Conservation (phyloP, 2,329 filamentous ascomycete genomes). For the Microcyclospora tardicrescens region DNA sequence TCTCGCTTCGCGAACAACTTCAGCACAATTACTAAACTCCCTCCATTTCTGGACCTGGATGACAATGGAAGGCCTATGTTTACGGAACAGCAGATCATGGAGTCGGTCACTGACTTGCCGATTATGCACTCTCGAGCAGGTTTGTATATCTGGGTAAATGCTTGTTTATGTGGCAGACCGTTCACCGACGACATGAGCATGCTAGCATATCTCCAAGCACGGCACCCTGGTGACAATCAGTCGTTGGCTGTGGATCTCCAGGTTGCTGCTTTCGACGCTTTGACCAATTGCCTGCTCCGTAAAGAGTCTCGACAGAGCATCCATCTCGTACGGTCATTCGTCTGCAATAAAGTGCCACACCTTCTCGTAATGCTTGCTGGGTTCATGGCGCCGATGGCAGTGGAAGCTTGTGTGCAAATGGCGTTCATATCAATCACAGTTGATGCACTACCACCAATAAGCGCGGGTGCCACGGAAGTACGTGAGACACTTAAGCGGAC, state of each 20-base stretch:
- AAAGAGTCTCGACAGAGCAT: slow-evolving; percentile 47
- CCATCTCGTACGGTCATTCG: slow-evolving; percentile 69
- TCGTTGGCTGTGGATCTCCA: slow-evolving; percentile 70
- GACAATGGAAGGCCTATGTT: slow-evolving; percentile 45
- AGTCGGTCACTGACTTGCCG: slow-evolving; percentile 44
- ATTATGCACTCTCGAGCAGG: slow-evolving; percentile 65
- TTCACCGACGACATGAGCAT: slow-evolving; percentile 69
- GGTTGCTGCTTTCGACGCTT: slow-evolving; percentile 74
- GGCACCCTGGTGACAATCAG: slow-evolving; percentile 75
- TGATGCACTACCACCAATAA: slow-evolving; percentile 51
- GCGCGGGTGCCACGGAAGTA: slow-evolving; percentile 42
- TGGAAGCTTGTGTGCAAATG: slow-evolving; percentile 53
- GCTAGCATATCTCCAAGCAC: slow-evolving; percentile 67
- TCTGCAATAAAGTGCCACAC: slow-evolving; percentile 60
- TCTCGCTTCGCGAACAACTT: slow-evolving; percentile 19
- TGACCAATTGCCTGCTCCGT: slow-evolving; percentile 75
- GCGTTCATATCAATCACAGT: slow-evolving; percentile 54
- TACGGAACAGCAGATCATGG: slow-evolving; percentile 48
- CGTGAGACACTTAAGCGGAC: slow-evolving; percentile 52
- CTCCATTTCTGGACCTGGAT: slow-evolving; percentile 53
- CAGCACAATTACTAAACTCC: slow-evolving; percentile 14
- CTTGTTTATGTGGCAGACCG: slow-evolving; percentile 67
- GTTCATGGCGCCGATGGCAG: slow-evolving; percentile 45
- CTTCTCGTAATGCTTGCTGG: slow-evolving; percentile 46
- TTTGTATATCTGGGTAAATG: slow-evolving; percentile 74